These are phyloP conservation scores for Ilex paraguariensis DNA, from an alignment of 305 asterid genomes.

Conservation along the genomic window DNA sequence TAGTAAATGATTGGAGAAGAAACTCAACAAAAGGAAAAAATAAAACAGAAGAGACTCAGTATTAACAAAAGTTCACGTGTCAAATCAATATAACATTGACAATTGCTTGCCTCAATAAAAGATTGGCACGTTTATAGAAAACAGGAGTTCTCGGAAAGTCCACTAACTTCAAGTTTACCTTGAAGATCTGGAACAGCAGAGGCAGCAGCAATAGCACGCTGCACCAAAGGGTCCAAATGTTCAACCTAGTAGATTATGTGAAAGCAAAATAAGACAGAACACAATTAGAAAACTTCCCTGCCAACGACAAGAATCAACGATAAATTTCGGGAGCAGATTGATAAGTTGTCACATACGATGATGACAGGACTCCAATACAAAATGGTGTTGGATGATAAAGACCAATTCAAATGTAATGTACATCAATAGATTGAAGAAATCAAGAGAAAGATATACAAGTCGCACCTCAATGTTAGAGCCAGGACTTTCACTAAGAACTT, in stretches of 20 bases:
- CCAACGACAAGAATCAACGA: neutral
- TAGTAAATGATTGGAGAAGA: too few species aligned
- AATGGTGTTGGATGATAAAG: conserved; percentile 16
- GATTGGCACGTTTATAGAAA: too few species aligned
- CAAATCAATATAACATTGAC: neutral
- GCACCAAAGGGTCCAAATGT: conserved; percentile 85
- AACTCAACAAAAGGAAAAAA: too few species aligned
- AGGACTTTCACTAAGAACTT: conserved; percentile 48
- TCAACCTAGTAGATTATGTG: conserved; percentile 54
- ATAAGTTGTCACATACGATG: conserved; percentile 6
- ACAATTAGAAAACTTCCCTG: neutral
- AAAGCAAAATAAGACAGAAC: conserved; percentile 3
- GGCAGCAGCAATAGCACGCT: conserved; percentile 84
- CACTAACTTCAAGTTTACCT: conserved; percentile 36
- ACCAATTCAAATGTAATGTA: conserved; percentile 6
- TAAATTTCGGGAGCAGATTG: conserved; percentile 6
- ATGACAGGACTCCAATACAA: conserved; percentile 17
- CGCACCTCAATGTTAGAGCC: conserved; percentile 65
- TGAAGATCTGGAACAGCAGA: conserved; percentile 75
- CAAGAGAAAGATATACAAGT: conserved; percentile 10
- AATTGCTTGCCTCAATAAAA: neutral
- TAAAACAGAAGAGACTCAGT: too few species aligned
- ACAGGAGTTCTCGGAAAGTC: neutral
- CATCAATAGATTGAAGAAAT: conserved; percentile 7
- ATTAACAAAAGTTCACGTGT: too few species aligned